Evolutionary conservation across 768 basidiomycete species (phyloP).

Genomic region (Tricholoma matsutake): DNA sequence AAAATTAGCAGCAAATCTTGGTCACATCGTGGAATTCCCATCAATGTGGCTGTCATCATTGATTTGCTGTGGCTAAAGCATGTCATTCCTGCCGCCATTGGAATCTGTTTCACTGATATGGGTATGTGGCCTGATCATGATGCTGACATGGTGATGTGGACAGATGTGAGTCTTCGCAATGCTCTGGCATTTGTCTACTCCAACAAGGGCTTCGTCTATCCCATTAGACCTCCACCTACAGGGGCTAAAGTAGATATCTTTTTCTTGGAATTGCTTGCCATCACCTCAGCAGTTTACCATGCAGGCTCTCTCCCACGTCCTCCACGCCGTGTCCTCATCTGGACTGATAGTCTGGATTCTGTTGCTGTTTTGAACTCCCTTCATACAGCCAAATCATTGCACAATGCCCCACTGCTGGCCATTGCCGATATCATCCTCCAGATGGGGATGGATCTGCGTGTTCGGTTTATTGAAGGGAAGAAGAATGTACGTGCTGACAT

Average conservation of each 20-base stretch:
- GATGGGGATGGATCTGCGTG: slow-evolving; percentile 12
- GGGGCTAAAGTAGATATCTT: neutral
- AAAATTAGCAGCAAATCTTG: too few relatives aligned
- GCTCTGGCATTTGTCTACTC: slow-evolving; percentile 1
- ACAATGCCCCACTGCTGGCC: slow-evolving; percentile 3
- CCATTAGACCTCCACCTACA: neutral
- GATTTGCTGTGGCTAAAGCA: neutral
- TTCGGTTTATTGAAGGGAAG: slow-evolving; percentile 16
- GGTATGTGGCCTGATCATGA: neutral
- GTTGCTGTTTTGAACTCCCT: slow-evolving; percentile 12
- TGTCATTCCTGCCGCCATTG: neutral
- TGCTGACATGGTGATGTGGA: slow-evolving; percentile 5
- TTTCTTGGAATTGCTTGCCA: slow-evolving; percentile 5
- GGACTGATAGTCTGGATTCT: slow-evolving; percentile 16
- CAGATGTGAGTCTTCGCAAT: neutral
- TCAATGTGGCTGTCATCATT: too few relatives aligned
- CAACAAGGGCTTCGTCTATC: neutral
- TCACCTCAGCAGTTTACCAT: slow-evolving; percentile 4
- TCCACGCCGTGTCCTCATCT: slow-evolving; percentile 13
- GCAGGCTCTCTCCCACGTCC: slow-evolving; percentile 6
- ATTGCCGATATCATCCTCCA: slow-evolving; percentile 8
- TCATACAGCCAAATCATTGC: neutral
- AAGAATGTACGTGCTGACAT: slow-evolving; percentile 15
- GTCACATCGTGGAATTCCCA: too few relatives aligned
- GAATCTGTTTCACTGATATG: neutral